Conservation (phyloP, 345 rosid genomes). For the Rhodamnia argentea region DNA sequence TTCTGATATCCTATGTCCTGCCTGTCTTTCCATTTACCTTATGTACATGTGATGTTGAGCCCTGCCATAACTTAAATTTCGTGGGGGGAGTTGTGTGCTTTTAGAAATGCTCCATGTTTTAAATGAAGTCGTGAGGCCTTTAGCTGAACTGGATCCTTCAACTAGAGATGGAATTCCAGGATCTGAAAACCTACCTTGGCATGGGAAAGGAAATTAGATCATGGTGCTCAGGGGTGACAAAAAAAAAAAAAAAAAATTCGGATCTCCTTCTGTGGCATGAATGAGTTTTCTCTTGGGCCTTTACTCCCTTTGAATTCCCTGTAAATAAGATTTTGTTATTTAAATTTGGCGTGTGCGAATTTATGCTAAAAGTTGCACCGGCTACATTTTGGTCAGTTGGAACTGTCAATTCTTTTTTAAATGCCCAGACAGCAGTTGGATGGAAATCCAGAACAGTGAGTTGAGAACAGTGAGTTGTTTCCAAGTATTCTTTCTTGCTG, state of each 20-base stretch:
- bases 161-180: background rate
- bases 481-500: background rate
- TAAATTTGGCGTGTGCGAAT: background rate
- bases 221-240: background rate
- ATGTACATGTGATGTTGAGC: background rate
- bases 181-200: background rate
- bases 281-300: background rate
- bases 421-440: background rate
- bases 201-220: background rate
- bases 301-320: background rate
- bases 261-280: background rate
- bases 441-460: background rate
- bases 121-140: background rate
- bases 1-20: background rate
- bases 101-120: background rate
- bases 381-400: background rate
- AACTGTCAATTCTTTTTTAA: background rate
- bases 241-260: background rate
- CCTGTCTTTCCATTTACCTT: background rate
- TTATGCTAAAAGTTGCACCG: background rate
- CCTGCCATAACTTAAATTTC: background rate
- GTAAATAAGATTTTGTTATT: background rate
- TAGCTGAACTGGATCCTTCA: background rate
- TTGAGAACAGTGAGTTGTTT: background rate
- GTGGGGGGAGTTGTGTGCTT: rapidly evolving